phyloP scores from a whole-genome alignment of 306 rosid species.

The Vicia sativa region DNA sequence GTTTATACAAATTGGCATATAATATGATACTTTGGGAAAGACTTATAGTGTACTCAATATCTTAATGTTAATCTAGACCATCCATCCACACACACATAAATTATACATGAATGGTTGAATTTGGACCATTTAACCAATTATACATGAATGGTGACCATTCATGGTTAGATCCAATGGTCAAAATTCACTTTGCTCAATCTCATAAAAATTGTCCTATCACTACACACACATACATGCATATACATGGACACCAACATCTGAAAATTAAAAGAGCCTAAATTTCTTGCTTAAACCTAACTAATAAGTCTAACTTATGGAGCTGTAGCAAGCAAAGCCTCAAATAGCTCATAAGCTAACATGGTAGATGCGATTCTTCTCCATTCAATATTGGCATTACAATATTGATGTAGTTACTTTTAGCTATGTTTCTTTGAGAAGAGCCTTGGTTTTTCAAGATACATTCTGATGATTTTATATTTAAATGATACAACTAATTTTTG shows the following conservation, averaged over 20 bases:
- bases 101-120: background rate
- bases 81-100: too few relatives aligned
- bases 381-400: constrained; percentile 23
- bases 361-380: constrained; percentile 11
- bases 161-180: constrained; percentile 8
- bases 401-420: constrained; percentile 30
- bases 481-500: constrained; percentile 41
- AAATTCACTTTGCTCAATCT: background rate
- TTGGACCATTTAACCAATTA: background rate
- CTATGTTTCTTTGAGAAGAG: constrained; percentile 27
- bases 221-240: background rate
- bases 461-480: constrained; percentile 23
- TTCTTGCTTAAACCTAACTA: background rate
- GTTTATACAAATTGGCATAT: background rate
- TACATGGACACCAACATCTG: background rate
- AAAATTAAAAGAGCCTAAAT: background rate
- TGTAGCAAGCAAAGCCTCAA: constrained; percentile 24
- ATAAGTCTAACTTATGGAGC: background rate
- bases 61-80: background rate
- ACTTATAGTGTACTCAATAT: background rate
- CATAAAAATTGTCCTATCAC: background rate
- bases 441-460: constrained; percentile 25
- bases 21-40: background rate
- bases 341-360: background rate
- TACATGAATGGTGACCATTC: background rate